phyloP scores from a whole-genome alignment of 1,139 yeast genomes.

The Kodamaea sp. region DNA sequence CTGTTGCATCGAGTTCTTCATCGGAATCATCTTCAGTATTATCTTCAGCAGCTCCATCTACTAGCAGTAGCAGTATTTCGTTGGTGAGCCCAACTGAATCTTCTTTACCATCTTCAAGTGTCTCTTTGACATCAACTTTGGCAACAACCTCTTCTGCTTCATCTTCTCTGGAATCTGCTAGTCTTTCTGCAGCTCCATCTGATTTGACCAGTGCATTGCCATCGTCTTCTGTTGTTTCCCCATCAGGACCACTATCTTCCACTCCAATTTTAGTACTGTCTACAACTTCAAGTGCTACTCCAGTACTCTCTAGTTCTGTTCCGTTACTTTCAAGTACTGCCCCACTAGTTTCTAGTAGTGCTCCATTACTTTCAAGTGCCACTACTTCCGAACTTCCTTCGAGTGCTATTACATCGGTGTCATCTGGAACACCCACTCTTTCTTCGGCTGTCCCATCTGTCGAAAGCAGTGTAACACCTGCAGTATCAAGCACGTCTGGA shows the following conservation, averaged over 20 bases:
- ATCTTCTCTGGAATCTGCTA: background rate
- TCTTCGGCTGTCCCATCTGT: no score
- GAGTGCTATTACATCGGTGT: background rate
- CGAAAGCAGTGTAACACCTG: background rate
- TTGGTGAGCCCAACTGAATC: conserved; percentile 4
- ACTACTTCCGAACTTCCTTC: conserved; percentile 4
- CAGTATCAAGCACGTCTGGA: background rate
- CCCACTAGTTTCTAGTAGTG: background rate
- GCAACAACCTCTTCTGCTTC: background rate
- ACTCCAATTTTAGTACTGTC: background rate
- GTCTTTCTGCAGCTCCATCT: background rate
- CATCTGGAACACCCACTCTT: background rate
- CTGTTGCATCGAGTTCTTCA: conserved; percentile 2
- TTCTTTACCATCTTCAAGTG: background rate
- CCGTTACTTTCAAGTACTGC: background rate
- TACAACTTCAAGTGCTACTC: conserved; percentile 1
- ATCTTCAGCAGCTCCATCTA: background rate
- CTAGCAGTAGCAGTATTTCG: background rate
- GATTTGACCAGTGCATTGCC: background rate
- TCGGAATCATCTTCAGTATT: background rate
- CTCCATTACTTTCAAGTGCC: conserved; percentile 3
- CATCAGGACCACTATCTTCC: background rate
- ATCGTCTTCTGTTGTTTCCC: background rate
- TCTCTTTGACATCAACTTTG: background rate
- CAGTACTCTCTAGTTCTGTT: conserved; percentile 1